phyloP scores from a whole-genome alignment of 1,139 yeast genomes.

The Pichia sp. region DNA sequence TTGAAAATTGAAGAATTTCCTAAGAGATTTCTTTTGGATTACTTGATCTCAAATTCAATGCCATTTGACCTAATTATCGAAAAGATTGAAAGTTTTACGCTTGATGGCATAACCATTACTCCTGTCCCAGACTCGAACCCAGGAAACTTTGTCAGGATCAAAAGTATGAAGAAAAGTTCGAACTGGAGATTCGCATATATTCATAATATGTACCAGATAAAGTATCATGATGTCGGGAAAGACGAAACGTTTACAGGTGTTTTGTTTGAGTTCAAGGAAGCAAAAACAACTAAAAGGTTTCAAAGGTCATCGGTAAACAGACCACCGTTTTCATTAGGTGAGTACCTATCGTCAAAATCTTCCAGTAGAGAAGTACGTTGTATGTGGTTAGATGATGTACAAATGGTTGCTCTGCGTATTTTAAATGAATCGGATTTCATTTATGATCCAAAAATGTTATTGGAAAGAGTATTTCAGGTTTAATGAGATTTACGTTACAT shows the following conservation, averaged over 20 bases:
- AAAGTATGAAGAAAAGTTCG: conserved; percentile 1
- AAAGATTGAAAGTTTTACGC: conserved; percentile 1
- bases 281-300: conserved; percentile 1
- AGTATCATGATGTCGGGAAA: conserved; percentile 1
- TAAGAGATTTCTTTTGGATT: conserved; percentile 4
- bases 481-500: neutral
- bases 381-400: conserved; percentile 9
- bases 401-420: conserved; percentile 5
- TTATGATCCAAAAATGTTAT: conserved; percentile 4
- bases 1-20: conserved; percentile 5
- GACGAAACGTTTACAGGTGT: conserved; percentile 2
- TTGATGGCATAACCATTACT: neutral
- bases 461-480: conserved; percentile 1
- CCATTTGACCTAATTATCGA: neutral
- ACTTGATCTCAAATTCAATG: no score
- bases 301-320: conserved; percentile 2
- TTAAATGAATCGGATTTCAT: conserved; percentile 2
- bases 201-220: conserved; percentile 1
- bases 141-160: conserved; percentile 7
- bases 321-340: conserved; percentile 7
- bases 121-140: conserved; percentile 1
- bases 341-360: neutral
- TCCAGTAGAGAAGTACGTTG: conserved; percentile 3
- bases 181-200: conserved; percentile 8
- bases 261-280: conserved; percentile 9